Percentiles rank a stretch among this genome's conserved stretches.
phyloP scores from a whole-genome alignment of 768 basidiomycete species.

The Pulveroboletus sp. region DNA sequence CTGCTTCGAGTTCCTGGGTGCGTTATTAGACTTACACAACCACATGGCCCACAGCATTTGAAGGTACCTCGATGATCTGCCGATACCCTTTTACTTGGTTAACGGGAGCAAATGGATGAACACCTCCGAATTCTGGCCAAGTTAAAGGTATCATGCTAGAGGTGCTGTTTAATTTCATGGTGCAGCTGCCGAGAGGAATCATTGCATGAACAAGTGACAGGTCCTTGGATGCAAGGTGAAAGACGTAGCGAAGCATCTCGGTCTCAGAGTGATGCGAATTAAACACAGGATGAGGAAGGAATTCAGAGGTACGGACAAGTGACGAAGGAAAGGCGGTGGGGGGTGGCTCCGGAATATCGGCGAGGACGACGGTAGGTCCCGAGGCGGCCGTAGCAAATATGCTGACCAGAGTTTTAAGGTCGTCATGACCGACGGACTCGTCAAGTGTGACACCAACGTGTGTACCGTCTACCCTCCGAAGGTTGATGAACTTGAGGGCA shows the following conservation, averaged over 20 bases:
- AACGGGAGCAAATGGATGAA: conserved; percentile 91
- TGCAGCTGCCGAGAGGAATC: conserved; percentile 95
- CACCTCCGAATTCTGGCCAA: conserved; percentile 85
- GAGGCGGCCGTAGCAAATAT: conserved; percentile 74
- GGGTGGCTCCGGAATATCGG: conserved; percentile 45
- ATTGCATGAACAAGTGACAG: conserved; percentile 93
- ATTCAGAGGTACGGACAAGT: conserved; percentile 62
- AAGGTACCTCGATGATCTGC: conserved; percentile 67
- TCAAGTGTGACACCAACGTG: conserved; percentile 89
- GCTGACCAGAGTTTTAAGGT: conserved; percentile 75
- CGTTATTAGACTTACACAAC: conserved; percentile 8
- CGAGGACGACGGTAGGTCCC: conserved; percentile 41
- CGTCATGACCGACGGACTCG: conserved; percentile 77
- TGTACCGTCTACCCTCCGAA: conserved; percentile 71
- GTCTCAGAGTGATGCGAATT: conserved; percentile 98
- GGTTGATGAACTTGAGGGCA: conserved; percentile 67
- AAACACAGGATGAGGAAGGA: conserved; percentile 87
- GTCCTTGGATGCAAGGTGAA: conserved; percentile 92
- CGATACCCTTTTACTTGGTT: conserved; percentile 90
- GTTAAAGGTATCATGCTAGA: conserved; percentile 97
- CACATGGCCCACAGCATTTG: not conserved
- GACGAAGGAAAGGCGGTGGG: conserved; percentile 46
- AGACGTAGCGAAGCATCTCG: conserved; percentile 96
- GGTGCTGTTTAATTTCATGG: conserved; percentile 98
- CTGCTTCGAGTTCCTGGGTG: conserved; percentile 81